Percentiles rank a stretch among this genome's conserved stretches.
Evolutionary conservation across 192 early-diverging fungal species (phyloP).

Genomic region (Ambispora gerdemannii): DNA sequence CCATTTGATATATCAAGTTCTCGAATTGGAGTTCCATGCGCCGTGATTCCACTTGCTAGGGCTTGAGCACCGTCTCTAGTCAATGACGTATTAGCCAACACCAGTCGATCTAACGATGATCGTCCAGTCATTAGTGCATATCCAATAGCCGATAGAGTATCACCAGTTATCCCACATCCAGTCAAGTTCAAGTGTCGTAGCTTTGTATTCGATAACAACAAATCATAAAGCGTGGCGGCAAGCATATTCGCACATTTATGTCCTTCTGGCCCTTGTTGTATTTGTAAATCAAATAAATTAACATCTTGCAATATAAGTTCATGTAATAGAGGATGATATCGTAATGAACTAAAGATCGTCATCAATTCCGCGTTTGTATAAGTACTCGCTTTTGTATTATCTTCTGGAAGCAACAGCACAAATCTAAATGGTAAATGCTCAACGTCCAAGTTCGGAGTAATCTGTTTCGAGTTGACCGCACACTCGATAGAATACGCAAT

Average conservation of each 20-base stretch:
- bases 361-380: slow-evolving; percentile 11
- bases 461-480: background rate
- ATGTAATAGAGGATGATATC: slow-evolving; percentile 22
- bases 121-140: slow-evolving; percentile 4
- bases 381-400: background rate
- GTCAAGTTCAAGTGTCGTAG: slow-evolving; percentile 20
- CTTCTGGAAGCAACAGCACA: background rate
- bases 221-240: background rate
- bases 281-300: slow-evolving; percentile 21
- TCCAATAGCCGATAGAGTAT: slow-evolving; percentile 17
- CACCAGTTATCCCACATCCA: slow-evolving; percentile 15
- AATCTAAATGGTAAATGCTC: slow-evolving; percentile 2
- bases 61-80: slow-evolving; percentile 8
- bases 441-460: background rate
- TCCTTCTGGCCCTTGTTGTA: background rate
- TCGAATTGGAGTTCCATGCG: background rate
- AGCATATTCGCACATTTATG: slow-evolving; percentile 17
- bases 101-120: slow-evolving; percentile 15
- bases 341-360: slow-evolving; percentile 4
- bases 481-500: slow-evolving; percentile 2
- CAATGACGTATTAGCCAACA: background rate
- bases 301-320: slow-evolving; percentile 8
- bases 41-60: slow-evolving; percentile 12
- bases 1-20: slow-evolving; percentile 19
- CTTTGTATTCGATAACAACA: slow-evolving; percentile 15